These are phyloP conservation scores for Hypholoma sublateritium DNA, from an alignment of 768 basidiomycete genomes.

Conservation along the genomic window DNA sequence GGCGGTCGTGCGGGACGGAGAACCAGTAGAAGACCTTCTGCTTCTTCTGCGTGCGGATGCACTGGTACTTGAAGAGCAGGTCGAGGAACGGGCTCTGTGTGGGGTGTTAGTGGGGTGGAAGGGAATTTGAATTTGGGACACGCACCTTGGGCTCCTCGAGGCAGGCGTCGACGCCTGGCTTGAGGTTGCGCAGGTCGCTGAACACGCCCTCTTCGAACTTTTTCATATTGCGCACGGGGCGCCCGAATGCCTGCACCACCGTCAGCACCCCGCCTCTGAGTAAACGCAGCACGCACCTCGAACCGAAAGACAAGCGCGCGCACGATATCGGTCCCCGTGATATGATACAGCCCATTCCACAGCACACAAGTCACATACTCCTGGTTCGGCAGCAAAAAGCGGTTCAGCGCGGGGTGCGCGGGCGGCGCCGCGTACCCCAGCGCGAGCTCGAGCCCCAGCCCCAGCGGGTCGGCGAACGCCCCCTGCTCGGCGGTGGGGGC, in stretches of 20 bases:
- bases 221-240: constrained; percentile 91
- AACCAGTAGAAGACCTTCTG: constrained; percentile 99
- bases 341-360: constrained; percentile 90
- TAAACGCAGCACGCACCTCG: too few species aligned
- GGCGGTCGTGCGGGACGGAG: constrained; percentile 94
- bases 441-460: constrained; percentile 6
- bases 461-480: constrained; percentile 11
- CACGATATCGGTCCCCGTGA: constrained; percentile 97
- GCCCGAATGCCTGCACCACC: constrained; percentile 63
- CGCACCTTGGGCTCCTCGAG: constrained; percentile 94
- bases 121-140: too few species aligned
- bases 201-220: constrained; percentile 99
- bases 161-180: constrained; percentile 90
- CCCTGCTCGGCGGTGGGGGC: too few species aligned
- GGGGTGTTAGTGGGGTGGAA: not conserved
- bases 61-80: constrained; percentile 92
- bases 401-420: constrained; percentile 78
- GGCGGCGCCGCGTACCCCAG: constrained; percentile 34
- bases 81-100: constrained; percentile 88
- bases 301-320: constrained; percentile 93
- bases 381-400: constrained; percentile 84
- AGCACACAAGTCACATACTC: constrained; percentile 90
- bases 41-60: constrained; percentile 97
- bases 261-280: too few species aligned
- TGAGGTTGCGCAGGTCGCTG: constrained; percentile 88